These are phyloP conservation scores for Boeremia lycopersici DNA, from an alignment of 2,329 filamentous ascomycete species.

Conservation along the genomic window DNA sequence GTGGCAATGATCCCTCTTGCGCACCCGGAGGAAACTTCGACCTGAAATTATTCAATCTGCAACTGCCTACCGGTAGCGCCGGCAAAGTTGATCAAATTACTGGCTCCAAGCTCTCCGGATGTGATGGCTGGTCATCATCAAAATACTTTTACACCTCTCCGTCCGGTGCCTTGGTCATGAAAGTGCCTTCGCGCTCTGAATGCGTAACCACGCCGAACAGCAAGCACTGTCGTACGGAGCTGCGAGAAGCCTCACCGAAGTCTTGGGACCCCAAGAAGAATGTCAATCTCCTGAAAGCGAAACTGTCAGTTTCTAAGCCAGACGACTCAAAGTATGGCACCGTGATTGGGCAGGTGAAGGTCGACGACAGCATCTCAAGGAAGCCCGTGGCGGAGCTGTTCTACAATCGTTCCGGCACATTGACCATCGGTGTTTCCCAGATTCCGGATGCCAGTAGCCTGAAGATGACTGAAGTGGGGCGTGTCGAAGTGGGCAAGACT, in stretches of 20 bases:
- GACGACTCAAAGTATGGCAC: conserved; percentile 47
- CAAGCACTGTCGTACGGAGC: conserved; percentile 52
- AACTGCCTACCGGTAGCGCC: conserved; percentile 47
- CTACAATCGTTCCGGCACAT: conserved; percentile 42
- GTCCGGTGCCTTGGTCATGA: conserved; percentile 48
- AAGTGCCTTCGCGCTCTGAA: conserved; percentile 47
- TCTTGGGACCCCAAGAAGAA: conserved; percentile 45
- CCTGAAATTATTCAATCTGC: conserved; percentile 41
- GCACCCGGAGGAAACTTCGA: conserved; percentile 31
- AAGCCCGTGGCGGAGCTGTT: conserved; percentile 53
- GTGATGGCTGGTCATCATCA: conserved; percentile 40
- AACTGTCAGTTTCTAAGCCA: conserved; percentile 37
- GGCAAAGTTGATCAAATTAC: conserved; percentile 40
- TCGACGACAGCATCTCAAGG: conserved; percentile 43
- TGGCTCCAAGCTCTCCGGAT: conserved; percentile 42
- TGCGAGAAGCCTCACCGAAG: conserved; percentile 44
- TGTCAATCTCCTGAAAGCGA: conserved; percentile 44
- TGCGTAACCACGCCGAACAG: conserved; percentile 52
- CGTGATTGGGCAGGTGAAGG: conserved; percentile 51
- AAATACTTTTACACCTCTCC: conserved; percentile 43
- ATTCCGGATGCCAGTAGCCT: conserved; percentile 41
- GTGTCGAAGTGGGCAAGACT: conserved; percentile 38
- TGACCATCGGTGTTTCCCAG: conserved; percentile 50
- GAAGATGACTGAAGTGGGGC: conserved; percentile 39
- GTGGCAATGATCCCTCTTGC: conserved; percentile 9